Evolutionary conservation across 2,329 filamentous ascomycete genomes (phyloP).

Genomic region (Graphiopsis chlorocephala): DNA sequence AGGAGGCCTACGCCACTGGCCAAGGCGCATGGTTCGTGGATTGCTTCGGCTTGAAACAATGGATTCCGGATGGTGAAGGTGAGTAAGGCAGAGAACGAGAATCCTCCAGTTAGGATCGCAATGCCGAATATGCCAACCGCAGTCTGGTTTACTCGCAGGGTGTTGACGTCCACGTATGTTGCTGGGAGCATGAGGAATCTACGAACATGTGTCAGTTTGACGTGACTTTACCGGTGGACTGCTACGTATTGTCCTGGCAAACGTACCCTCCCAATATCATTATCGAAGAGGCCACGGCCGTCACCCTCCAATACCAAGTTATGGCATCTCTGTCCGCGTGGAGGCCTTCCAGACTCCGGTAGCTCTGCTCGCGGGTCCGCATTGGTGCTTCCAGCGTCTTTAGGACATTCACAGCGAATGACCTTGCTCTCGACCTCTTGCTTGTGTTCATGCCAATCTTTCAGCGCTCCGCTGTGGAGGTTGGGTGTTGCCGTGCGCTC

Average conservation of each 20-base stretch:
- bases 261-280: slow-evolving; percentile 50
- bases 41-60: slow-evolving; percentile 47
- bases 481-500: neutral
- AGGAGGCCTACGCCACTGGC: slow-evolving; percentile 48
- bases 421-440: slow-evolving; percentile 4
- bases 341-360: slow-evolving; percentile 30
- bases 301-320: slow-evolving; percentile 50
- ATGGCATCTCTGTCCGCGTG: slow-evolving; percentile 23
- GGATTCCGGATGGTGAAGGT: slow-evolving; percentile 47
- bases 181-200: slow-evolving; percentile 51
- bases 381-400: slow-evolving; percentile 18
- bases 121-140: slow-evolving; percentile 46
- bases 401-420: slow-evolving; percentile 4
- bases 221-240: slow-evolving; percentile 17
- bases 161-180: slow-evolving; percentile 42
- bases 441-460: slow-evolving; percentile 10
- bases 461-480: neutral
- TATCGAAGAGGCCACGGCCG: slow-evolving; percentile 44
- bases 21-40: slow-evolving; percentile 46
- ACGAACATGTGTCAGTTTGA: slow-evolving; percentile 6
- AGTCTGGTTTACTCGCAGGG: slow-evolving; percentile 40
- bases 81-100: slow-evolving; percentile 48
- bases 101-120: slow-evolving; percentile 47
- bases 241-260: slow-evolving; percentile 18
- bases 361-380: slow-evolving; percentile 28